Base-by-base conservation (phyloP, 2,329 filamentous ascomycete species). In the Eutypa lata region DNA sequence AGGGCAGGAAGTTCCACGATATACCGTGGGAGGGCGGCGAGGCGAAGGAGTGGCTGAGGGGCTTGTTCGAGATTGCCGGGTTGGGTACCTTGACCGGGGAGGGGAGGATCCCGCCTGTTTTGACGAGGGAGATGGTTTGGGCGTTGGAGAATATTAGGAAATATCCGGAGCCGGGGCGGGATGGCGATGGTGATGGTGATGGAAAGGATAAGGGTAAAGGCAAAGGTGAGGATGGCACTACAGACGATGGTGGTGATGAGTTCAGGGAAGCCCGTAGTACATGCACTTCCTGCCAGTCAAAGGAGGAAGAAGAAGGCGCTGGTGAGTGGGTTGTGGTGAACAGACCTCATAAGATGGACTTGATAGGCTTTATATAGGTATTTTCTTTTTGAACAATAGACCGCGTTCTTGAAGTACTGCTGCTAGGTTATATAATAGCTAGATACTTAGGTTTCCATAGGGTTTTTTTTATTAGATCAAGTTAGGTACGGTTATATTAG, bases 21-120 rank as follows among this genome's bases (percentile, higher is more conserved):
- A 71, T 83, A 4, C 62, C 71, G 2, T 82, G 77, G 77, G 77
- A 81, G 10, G 68, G 68, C 3, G 78, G 77, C 0, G 77, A 83
- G 64, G 82, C 79, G 0, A 57, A 72, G 1, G 68, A 67, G 8
- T 83, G 74, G 70, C 64, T 83, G 2, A 63, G 66, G 1, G 68
- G 67, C 11, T 58, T 83, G 44, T 82, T 75, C 61, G 59, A 68
- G 7, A 68, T 82, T 48, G 75, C 79, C 0, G 81, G 80, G 0
- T 62, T 84, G 33, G 72, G 73, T 0, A 73, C 68, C 14, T 60
- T 84, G 42, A 67, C 65, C 24, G 79, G 77, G 1, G 71, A 77
- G 14, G 77, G 78, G 0, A 69, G 73, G 38, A 62, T 73, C 6
- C 77, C 77, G n/a, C 77, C 78, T 0, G 67, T 72, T 0, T 55